Conservation (phyloP, 768 basidiomycete species). For the Termitomyces heimii region DNA sequence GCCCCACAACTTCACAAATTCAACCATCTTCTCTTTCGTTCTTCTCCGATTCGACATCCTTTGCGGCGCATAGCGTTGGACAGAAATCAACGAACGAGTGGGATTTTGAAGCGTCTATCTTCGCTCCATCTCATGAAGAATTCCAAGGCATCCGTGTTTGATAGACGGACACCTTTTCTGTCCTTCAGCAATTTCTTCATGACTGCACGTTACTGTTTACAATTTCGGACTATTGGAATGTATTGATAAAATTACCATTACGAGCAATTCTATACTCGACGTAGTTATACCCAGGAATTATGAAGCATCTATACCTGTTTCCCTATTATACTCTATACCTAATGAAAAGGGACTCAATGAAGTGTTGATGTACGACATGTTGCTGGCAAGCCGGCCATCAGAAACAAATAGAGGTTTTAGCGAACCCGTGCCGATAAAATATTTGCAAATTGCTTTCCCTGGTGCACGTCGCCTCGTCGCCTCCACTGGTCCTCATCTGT, state of each 20-base stretch:
- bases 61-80: background rate
- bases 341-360: background rate
- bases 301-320: slow-evolving; percentile 1
- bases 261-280: background rate
- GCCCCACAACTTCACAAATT: background rate
- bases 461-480: background rate
- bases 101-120: slow-evolving; percentile 9
- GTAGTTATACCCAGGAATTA: background rate
- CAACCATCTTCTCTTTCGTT: slow-evolving; percentile 4
- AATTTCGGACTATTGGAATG: slow-evolving; percentile 1
- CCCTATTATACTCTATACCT: too few species aligned
- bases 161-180: background rate
- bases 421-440: slow-evolving; percentile 7
- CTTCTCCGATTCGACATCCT: background rate
- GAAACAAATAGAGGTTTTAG: slow-evolving; percentile 8
- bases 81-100: slow-evolving; percentile 2
- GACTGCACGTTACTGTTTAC: background rate
- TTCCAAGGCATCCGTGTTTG: slow-evolving; percentile 3
- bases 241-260: slow-evolving; percentile 4
- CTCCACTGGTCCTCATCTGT: slow-evolving; percentile 2
- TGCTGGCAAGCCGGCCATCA: slow-evolving; percentile 9
- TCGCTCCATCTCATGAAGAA: background rate
- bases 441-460: slow-evolving; percentile 3
- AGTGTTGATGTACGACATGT: background rate
- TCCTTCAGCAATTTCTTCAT: background rate